Evolutionary conservation across 176 grass and related monocot genomes (phyloP), one percentile per base, ranked within the genome.

Genomic region (Juncus inflexus): DNA sequence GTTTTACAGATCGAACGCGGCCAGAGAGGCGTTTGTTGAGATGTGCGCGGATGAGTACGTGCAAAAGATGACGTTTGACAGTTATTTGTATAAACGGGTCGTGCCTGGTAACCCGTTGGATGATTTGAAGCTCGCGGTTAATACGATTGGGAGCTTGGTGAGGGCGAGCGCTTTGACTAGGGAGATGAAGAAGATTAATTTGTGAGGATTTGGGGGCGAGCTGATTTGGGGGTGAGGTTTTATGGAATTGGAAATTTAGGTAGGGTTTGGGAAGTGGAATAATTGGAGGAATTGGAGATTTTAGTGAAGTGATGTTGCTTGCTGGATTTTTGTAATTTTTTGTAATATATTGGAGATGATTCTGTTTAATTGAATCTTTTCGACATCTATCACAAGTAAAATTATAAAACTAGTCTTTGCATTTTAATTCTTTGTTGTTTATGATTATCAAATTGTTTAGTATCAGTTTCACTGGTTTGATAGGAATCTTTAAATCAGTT

Each of bases 1-100:
- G 64, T 97, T 97, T 89, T 97, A 97, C 77, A 84, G 94, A 52
- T 91, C 88, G 60, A 97, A 92, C 73, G 65, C 94, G 0, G 94
- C 94, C 2, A 65, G 88, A 7, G 94, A 97, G 80, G 94, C 94
- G 2, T 97, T 97, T 66, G 94, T 97, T 19, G 88, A 97, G 85
- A 97, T 99, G 94, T 99, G 94, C 61, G 87, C 88, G 58, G 88
- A 99, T 74, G 94, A 99, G 67, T 99, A 99, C 62, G 88, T 97
- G 0, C 94, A 97, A 80, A 91, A 81, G 75, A 97, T 97, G 94
- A 97, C 94, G 35, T 97, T 97, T 55, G 94, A 97, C 73, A 97
- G 94, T 80, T 97, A 97, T 79, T 76, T 97, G 61, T 97, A 97
- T 81, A 97, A 97, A 77, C 78, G 79, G 63, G 94, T 97, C 67